phyloP scores from a whole-genome alignment of 1,284 basidiomycete species.

The Irpex sp. region DNA sequence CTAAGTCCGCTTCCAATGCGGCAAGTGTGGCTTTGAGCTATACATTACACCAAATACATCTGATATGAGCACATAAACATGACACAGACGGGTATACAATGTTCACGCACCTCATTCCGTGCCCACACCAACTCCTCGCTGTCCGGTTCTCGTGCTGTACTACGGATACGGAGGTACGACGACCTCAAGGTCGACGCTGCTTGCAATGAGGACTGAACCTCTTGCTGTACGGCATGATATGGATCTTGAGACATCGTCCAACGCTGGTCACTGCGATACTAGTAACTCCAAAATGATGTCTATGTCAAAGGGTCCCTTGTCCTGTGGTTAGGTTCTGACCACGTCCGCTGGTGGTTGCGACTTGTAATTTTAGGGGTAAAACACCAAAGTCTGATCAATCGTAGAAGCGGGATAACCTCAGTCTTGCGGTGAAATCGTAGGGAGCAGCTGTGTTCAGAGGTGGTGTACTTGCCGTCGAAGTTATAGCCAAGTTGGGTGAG shows the following conservation, averaged over 20 bases:
- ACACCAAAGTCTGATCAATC: no score
- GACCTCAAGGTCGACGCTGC: constrained; percentile 64
- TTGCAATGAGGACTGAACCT: constrained; percentile 70
- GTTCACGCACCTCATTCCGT: constrained; percentile 57
- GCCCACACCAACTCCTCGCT: constrained; percentile 75
- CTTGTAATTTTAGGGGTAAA: no score
- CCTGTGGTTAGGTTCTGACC: no score
- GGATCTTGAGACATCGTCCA: constrained; percentile 68
- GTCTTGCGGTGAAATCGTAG: neutral
- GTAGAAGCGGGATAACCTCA: neutral
- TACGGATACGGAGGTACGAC: constrained; percentile 76
- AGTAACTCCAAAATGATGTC: neutral
- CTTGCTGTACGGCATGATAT: constrained; percentile 76
- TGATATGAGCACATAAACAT: no score
- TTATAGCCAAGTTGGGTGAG: no score
- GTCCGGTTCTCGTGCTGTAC: constrained; percentile 54
- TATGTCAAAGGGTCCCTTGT: neutral
- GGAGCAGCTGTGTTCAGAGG: neutral
- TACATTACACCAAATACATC: neutral
- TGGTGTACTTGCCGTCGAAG: neutral
- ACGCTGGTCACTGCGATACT: neutral
- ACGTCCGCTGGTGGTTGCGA: no score
- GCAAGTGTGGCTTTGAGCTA: constrained; percentile 76
- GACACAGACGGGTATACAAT: neutral
- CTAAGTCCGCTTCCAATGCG: constrained; percentile 78